Conservation (phyloP, 2,329 filamentous ascomycete species). For the Didymella glomerata region DNA sequence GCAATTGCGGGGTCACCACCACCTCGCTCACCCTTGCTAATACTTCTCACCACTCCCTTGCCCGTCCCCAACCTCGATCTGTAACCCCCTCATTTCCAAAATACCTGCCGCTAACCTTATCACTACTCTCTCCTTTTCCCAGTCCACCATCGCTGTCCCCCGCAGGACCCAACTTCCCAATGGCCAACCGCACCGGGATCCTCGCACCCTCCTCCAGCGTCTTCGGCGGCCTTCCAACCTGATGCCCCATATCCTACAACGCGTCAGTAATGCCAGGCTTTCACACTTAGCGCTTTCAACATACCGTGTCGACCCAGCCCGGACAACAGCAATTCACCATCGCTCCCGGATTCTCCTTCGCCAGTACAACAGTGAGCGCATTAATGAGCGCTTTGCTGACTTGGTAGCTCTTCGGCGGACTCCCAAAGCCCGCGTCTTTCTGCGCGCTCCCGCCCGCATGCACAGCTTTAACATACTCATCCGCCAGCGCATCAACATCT, state of each 20-base stretch:
- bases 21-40: background rate
- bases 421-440: slow-evolving; percentile 14
- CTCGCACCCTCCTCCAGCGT: slow-evolving; percentile 23
- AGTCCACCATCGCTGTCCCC: slow-evolving; percentile 20
- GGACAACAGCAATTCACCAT: slow-evolving; percentile 31
- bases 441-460: slow-evolving; percentile 2
- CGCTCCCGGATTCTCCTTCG: slow-evolving; percentile 17
- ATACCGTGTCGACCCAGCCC: slow-evolving; percentile 21
- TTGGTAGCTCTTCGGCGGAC: slow-evolving; percentile 28
- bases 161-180: slow-evolving; percentile 12
- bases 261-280: no score
- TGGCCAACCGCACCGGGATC: slow-evolving; percentile 23
- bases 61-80: slow-evolving; percentile 20
- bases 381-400: slow-evolving; percentile 37
- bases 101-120: slow-evolving; percentile 21
- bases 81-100: slow-evolving; percentile 24
- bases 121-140: background rate
- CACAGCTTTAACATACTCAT: slow-evolving; percentile 10
- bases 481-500: slow-evolving; percentile 17
- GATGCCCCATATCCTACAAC: slow-evolving; percentile 20
- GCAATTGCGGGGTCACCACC: background rate
- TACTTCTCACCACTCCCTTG: slow-evolving; percentile 13
- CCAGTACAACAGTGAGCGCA: slow-evolving; percentile 27
- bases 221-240: slow-evolving; percentile 25
- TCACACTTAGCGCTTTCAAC: no score